phyloP scores from a whole-genome alignment of 257 asterid genomes.

The Solanum verrucosum region DNA sequence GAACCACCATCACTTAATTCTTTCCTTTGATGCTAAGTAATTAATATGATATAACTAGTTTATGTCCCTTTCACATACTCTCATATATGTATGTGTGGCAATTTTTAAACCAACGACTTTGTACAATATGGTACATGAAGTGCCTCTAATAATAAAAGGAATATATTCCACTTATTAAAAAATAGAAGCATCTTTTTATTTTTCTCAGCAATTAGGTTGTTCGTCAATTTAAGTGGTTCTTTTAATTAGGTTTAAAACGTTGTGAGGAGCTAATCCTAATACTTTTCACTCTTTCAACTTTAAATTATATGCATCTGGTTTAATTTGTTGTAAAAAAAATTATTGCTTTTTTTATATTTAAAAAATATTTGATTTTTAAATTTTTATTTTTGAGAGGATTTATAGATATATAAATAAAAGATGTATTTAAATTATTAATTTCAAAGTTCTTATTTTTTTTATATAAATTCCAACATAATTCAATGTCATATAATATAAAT shows the following conservation, averaged over 20 bases:
- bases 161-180: conserved; percentile 6
- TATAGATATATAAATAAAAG: neutral
- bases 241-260: neutral
- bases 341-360: neutral
- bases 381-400: neutral
- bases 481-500: neutral
- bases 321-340: neutral
- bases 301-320: neutral
- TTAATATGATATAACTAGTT: neutral
- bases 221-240: neutral
- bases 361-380: neutral
- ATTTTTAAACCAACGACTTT: neutral
- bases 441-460: neutral
- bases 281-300: neutral
- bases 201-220: neutral
- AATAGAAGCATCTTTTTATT: neutral
- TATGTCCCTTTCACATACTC: neutral
- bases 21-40: conserved; percentile 13
- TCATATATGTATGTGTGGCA: neutral
- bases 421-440: neutral
- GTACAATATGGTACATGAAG: neutral
- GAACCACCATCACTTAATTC: neutral
- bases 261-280: neutral
- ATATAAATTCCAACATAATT: neutral
- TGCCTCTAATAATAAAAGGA: neutral